Evolutionary conservation across 805 yeast genomes (phyloP).

Genomic region (Starmerella lactis-condensi): DNA sequence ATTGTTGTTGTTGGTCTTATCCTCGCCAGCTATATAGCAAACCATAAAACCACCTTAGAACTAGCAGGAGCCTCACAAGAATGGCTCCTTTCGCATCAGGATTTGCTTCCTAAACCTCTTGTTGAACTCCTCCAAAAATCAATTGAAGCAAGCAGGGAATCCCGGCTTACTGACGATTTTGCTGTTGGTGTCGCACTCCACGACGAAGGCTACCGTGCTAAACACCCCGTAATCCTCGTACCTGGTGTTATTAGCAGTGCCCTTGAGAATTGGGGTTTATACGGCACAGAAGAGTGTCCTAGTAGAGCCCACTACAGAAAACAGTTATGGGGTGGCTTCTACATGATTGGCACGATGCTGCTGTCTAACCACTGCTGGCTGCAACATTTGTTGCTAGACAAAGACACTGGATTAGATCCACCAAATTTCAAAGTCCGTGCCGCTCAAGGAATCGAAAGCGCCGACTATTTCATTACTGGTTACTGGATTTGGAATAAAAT

Average conservation of each 20-base stretch:
- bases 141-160: conserved; percentile 24
- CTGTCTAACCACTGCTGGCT: conserved; percentile 88
- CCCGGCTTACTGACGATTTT: conserved; percentile 50
- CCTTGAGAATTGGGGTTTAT: conserved; percentile 78
- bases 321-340: conserved; percentile 91
- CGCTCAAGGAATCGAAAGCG: conserved; percentile 90
- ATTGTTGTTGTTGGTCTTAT: conserved; percentile 58
- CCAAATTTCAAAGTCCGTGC: conserved; percentile 64
- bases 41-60: conserved; percentile 15
- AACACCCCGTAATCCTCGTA: conserved; percentile 72
- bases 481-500: conserved; percentile 98
- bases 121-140: conserved; percentile 41
- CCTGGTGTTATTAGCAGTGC: conserved; percentile 97
- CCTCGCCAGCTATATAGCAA: conserved; percentile 45
- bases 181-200: conserved; percentile 65
- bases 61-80: conserved; percentile 15
- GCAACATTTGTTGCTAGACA: conserved; percentile 73
- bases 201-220: conserved; percentile 31
- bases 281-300: conserved; percentile 63
- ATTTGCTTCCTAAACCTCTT: conserved; percentile 47
- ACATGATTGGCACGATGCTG: conserved; percentile 83
- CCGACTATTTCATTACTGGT: conserved; percentile 91
- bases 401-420: conserved; percentile 86
- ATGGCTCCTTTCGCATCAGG: conserved; percentile 25
- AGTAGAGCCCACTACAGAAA: conserved; percentile 71